These are phyloP conservation scores for Dothideomycetidae sp. DNA, from an alignment of 2,329 filamentous ascomycete species.

Conservation along the genomic window DNA sequence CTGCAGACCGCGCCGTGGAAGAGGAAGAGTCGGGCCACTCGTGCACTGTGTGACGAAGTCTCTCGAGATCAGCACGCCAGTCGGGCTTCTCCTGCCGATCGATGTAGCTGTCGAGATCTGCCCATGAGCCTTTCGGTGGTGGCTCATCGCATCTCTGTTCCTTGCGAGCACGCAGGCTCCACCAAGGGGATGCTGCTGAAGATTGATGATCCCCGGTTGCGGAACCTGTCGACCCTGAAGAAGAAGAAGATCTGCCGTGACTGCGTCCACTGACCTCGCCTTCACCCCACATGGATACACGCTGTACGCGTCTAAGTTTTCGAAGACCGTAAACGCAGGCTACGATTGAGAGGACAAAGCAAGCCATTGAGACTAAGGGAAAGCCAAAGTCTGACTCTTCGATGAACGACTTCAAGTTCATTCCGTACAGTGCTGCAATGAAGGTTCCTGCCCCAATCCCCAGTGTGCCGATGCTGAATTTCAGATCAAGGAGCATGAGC, in stretches of 20 bases:
- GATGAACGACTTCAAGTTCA: constrained; percentile 98
- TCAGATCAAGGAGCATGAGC: constrained; percentile 92
- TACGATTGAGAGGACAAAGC: constrained; percentile 55
- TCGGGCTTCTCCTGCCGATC: neutral
- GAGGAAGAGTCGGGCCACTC: too few species aligned
- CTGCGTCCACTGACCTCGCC: constrained; percentile 21
- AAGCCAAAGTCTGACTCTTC: constrained; percentile 89
- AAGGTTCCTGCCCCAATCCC: constrained; percentile 92
- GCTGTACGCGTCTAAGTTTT: constrained; percentile 73
- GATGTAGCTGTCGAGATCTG: neutral
- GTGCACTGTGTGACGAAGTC: neutral
- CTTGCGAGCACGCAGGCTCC: neutral
- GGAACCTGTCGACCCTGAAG: neutral
- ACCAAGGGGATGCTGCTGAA: neutral
- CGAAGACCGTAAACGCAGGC: constrained; percentile 73
- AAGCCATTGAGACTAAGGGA: constrained; percentile 54
- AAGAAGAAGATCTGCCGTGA: neutral
- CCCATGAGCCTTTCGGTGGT: neutral
- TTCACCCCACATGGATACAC: constrained; percentile 72
- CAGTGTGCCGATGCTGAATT: constrained; percentile 88
- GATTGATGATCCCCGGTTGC: too few species aligned
- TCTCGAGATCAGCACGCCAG: neutral
- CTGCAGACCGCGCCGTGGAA: too few species aligned
- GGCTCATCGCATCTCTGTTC: neutral
- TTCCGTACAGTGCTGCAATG: constrained; percentile 95